Percentiles rank a stretch among this genome's conserved stretches.
These are phyloP conservation scores for Suillus tomentosus DNA, from an alignment of 768 basidiomycete species.

Conservation along the genomic window DNA sequence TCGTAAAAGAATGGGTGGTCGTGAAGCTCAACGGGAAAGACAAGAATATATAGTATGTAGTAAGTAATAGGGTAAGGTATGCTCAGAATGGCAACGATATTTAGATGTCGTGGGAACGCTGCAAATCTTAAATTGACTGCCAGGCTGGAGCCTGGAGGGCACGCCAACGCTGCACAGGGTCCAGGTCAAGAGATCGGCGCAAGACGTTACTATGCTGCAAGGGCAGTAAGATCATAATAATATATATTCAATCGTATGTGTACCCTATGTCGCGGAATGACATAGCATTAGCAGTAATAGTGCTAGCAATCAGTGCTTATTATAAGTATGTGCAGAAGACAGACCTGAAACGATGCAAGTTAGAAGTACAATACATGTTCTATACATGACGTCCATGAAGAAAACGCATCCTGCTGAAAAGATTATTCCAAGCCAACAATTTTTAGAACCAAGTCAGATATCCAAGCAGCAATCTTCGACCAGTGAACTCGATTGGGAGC, in stretches of 20 bases:
- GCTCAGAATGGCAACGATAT: constrained; percentile 3
- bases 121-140: not conserved
- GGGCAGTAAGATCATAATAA: not conserved
- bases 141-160: not conserved
- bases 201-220: not conserved
- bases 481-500: constrained; percentile 54
- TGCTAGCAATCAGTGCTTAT: constrained; percentile 5
- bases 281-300: constrained; percentile 3
- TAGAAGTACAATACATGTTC: constrained; percentile 19
- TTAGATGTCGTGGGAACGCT: not conserved
- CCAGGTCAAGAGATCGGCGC: not conserved
- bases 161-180: not conserved
- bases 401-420: constrained; percentile 9
- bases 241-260: constrained; percentile 6
- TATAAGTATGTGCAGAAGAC: constrained; percentile 16
- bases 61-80: constrained; percentile 10
- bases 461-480: constrained; percentile 73
- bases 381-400: constrained; percentile 19
- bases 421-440: constrained; percentile 44
- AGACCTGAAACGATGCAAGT: constrained; percentile 9
- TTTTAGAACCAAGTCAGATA: constrained; percentile 59
- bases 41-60: constrained; percentile 11
- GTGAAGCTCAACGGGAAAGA: not conserved
- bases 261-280: constrained; percentile 2
- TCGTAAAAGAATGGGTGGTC: constrained; percentile 7